These are phyloP conservation scores for Taphrina wiesneri DNA, from an alignment of 1,139 yeast genomes.

Conservation along the genomic window DNA sequence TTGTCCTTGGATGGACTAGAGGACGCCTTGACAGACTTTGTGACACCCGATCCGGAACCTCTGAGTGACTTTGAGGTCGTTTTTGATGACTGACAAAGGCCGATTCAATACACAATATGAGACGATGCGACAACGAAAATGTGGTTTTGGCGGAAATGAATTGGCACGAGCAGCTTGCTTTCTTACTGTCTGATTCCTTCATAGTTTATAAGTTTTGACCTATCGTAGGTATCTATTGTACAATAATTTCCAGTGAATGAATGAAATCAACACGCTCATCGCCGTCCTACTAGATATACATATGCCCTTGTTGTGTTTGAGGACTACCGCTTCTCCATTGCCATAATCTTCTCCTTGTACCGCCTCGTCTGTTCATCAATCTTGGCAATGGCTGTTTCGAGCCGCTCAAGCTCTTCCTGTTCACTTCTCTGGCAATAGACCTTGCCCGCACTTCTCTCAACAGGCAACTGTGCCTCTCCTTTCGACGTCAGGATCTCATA, in stretches of 20 bases:
- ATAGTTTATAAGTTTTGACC: background rate
- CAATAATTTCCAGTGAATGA: background rate
- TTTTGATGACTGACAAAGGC: background rate
- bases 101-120: background rate
- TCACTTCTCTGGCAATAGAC: slow-evolving; percentile 62
- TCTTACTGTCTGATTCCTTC: background rate
- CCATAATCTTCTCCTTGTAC: slow-evolving; percentile 23
- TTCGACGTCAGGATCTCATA: slow-evolving; percentile 73
- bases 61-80: background rate
- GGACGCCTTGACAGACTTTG: background rate
- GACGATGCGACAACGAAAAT: background rate
- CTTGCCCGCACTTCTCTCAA: slow-evolving; percentile 54
- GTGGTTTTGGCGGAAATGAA: background rate
- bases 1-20: background rate
- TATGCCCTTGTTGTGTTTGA: too few species aligned
- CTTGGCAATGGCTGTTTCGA: slow-evolving; percentile 64
- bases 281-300: background rate
- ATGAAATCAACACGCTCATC: background rate
- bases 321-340: slow-evolving; percentile 30
- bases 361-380: slow-evolving; percentile 45
- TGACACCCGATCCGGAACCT: background rate
- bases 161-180: background rate
- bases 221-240: background rate
- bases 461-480: slow-evolving; percentile 55
- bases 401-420: slow-evolving; percentile 72